phyloP scores from a whole-genome alignment of 2,329 filamentous ascomycete genomes.

The Alternaria brassicae region DNA sequence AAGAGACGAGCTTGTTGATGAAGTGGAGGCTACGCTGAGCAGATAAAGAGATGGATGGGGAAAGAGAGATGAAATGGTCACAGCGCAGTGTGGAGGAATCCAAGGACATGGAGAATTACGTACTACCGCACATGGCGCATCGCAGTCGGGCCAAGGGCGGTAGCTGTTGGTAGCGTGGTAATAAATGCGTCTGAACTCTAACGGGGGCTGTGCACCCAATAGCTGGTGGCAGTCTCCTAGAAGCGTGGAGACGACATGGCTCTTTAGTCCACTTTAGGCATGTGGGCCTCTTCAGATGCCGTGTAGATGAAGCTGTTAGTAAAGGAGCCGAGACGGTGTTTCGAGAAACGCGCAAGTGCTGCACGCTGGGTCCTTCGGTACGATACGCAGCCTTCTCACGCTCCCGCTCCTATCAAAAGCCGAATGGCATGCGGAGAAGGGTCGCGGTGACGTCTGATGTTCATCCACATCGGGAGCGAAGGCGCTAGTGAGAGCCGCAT shows the following conservation, averaged over 20 bases:
- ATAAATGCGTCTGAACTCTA: conserved; percentile 1
- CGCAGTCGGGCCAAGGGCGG: conserved; percentile 5
- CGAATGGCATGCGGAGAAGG: conserved; percentile 9
- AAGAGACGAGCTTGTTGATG: not conserved
- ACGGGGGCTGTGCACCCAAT: conserved; percentile 13
- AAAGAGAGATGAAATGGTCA: conserved; percentile 4
- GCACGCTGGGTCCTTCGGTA: not conserved
- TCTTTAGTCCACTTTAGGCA: conserved; percentile 22
- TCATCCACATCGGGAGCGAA: conserved; percentile 28
- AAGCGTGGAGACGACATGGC: conserved; percentile 24
- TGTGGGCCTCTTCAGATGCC: conserved; percentile 22
- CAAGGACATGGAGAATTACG: conserved; percentile 21
- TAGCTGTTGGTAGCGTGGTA: conserved; percentile 18
- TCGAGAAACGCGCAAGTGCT: conserved; percentile 1
- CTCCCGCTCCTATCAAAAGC: not conserved
- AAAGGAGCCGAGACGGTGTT: not conserved
- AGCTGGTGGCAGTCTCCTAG: conserved; percentile 17
- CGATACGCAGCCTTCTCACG: not conserved
- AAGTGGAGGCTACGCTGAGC: not conserved
- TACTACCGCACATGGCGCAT: conserved; percentile 13
- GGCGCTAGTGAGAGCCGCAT: conserved; percentile 32
- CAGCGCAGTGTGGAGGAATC: conserved; percentile 9
- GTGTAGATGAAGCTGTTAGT: conserved; percentile 16
- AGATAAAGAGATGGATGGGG: not conserved
- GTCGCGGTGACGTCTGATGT: conserved; percentile 21